Percentiles rank a stretch among this genome's conserved stretches.
phyloP scores from a whole-genome alignment of 768 basidiomycete species.

The Podaxis sp. region DNA sequence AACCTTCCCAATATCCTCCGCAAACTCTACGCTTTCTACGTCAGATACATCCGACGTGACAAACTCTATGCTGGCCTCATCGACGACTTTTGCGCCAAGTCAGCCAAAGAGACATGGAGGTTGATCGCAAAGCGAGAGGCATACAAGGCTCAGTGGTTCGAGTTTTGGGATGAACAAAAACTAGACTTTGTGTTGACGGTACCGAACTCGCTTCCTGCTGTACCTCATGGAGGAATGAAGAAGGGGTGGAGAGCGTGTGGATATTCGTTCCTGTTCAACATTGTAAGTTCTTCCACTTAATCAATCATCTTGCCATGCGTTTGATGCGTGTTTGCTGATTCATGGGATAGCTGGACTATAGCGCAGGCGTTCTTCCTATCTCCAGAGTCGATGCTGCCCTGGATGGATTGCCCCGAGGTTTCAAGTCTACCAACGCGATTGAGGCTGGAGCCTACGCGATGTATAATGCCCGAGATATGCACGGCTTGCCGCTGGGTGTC shows the following conservation, averaged over 20 bases:
- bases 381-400: constrained; percentile 41
- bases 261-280: constrained; percentile 61
- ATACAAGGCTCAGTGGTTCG: constrained; percentile 38
- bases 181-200: constrained; percentile 59
- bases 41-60: constrained; percentile 48
- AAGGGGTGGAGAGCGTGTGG: constrained; percentile 48
- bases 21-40: constrained; percentile 44
- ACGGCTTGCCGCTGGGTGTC: constrained; percentile 56
- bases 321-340: background rate
- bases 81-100: constrained; percentile 41
- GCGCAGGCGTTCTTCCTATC: constrained; percentile 57
- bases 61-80: constrained; percentile 49
- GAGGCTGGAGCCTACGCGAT: constrained; percentile 43
- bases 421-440: constrained; percentile 36
- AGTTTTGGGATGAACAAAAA: constrained; percentile 32
- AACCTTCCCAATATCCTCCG: constrained; percentile 43
- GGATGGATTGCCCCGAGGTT: constrained; percentile 33
- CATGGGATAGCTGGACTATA: constrained; percentile 25
- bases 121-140: constrained; percentile 44
- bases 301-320: background rate
- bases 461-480: constrained; percentile 50
- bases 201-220: constrained; percentile 52
- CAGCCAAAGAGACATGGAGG: constrained; percentile 39
- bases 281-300: constrained; percentile 30
- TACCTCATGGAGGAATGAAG: constrained; percentile 50